phyloP scores from a whole-genome alignment of 2,329 filamentous ascomycete genomes.

The Paecilomyces variotii region DNA sequence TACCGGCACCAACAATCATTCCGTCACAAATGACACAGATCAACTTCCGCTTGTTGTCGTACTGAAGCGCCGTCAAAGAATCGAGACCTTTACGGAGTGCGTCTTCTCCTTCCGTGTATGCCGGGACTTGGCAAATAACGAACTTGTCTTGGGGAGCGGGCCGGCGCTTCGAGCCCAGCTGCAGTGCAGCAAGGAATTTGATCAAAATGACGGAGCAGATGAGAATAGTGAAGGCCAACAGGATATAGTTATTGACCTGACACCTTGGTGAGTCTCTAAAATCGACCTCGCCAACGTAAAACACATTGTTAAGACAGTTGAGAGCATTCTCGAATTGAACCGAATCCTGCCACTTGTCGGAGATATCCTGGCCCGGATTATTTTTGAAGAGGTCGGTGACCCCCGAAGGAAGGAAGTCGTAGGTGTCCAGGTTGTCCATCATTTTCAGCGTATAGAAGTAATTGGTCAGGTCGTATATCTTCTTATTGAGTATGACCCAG shows the following conservation, averaged over 20 bases:
- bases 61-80: constrained; percentile 86
- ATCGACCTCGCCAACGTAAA: constrained; percentile 75
- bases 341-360: constrained; percentile 50
- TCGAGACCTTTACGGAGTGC: constrained; percentile 87
- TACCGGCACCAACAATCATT: constrained; percentile 91
- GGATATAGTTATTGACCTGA: constrained; percentile 82
- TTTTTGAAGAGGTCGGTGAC: constrained; percentile 62
- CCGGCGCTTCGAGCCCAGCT: constrained; percentile 84
- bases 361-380: constrained; percentile 75
- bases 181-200: constrained; percentile 89
- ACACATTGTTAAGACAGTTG: constrained; percentile 74
- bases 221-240: constrained; percentile 79
- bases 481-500: constrained; percentile 72
- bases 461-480: constrained; percentile 82
- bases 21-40: constrained; percentile 96
- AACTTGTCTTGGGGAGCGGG: constrained; percentile 95
- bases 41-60: constrained; percentile 97
- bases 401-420: constrained; percentile 63
- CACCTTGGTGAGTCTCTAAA: constrained; percentile 72
- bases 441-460: constrained; percentile 71
- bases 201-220: constrained; percentile 69
- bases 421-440: constrained; percentile 48
- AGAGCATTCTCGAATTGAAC: constrained; percentile 56
- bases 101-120: constrained; percentile 97
- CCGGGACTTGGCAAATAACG: constrained; percentile 95